phyloP scores from a whole-genome alignment of 768 basidiomycete species.

The Clathrus columnatus region DNA sequence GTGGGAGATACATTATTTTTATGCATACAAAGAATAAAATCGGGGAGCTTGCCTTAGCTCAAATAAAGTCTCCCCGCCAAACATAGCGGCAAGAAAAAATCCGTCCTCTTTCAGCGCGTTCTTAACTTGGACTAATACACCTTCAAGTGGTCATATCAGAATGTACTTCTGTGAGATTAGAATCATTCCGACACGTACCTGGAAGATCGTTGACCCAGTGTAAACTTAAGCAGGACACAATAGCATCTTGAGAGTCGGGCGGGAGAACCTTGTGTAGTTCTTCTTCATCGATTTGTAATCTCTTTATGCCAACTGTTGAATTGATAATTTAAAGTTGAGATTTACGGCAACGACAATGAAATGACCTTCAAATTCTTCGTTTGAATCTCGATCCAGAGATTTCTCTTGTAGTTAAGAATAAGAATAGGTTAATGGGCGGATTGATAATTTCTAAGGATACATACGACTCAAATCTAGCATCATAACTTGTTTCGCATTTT shows the following conservation, averaged over 20 bases:
- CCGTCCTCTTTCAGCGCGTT: conserved; percentile 84
- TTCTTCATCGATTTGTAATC: conserved; percentile 82
- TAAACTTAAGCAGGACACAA: conserved; percentile 83
- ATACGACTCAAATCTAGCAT: conserved; percentile 87
- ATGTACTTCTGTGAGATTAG: neutral
- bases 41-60: conserved; percentile 60
- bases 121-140: conserved; percentile 77
- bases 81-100: conserved; percentile 87
- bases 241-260: conserved; percentile 77
- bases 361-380: conserved; percentile 74
- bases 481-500: conserved; percentile 59
- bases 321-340: neutral
- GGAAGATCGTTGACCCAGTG: conserved; percentile 99
- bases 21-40: conserved; percentile 2
- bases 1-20: neutral
- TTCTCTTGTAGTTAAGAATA: conserved; percentile 38
- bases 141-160: conserved; percentile 30
- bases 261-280: conserved; percentile 54
- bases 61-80: conserved; percentile 94
- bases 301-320: conserved; percentile 59
- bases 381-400: conserved; percentile 66
- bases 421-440: conserved; percentile 6
- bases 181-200: conserved; percentile 36
- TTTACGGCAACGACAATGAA: neutral
- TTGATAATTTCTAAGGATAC: conserved; percentile 13